A percentile compares a stretch with the other conserved stretches of the same genome.
Evolutionary conservation across 441 rosid species (phyloP).

Genomic region (Adansonia rubrostipa): DNA sequence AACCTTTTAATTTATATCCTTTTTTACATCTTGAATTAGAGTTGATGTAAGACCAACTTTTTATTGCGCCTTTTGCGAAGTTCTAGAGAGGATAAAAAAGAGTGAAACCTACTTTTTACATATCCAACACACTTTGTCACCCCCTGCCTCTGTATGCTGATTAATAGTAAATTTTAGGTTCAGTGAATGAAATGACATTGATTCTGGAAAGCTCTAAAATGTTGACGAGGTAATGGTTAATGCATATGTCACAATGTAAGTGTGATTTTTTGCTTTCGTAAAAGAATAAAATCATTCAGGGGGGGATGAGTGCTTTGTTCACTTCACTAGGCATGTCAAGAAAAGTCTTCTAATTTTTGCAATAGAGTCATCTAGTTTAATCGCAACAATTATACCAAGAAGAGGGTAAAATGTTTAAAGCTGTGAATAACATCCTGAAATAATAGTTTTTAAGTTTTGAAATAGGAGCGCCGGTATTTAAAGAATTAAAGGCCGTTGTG

Average conservation of each 20-base stretch:
- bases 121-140: neutral
- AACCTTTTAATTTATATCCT: too few species aligned
- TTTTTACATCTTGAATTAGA: neutral
- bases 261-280: neutral
- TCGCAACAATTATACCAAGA: neutral
- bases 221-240: neutral
- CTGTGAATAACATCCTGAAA: neutral
- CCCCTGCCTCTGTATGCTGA: neutral
- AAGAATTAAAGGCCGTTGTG: neutral
- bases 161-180: neutral
- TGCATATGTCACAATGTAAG: neutral
- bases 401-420: neutral
- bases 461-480: neutral
- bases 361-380: neutral
- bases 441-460: neutral
- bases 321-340: neutral
- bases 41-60: neutral
- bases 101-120: neutral
- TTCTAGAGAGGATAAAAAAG: neutral
- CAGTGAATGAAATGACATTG: neutral
- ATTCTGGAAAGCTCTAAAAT: neutral
- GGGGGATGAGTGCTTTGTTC: neutral
- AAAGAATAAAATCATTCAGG: neutral
- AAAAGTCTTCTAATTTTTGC: neutral
- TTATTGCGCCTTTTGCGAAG: neutral